Conservation (phyloP, 2,329 filamentous ascomycete genomes). For the Pestalotiopsis sp. region DNA sequence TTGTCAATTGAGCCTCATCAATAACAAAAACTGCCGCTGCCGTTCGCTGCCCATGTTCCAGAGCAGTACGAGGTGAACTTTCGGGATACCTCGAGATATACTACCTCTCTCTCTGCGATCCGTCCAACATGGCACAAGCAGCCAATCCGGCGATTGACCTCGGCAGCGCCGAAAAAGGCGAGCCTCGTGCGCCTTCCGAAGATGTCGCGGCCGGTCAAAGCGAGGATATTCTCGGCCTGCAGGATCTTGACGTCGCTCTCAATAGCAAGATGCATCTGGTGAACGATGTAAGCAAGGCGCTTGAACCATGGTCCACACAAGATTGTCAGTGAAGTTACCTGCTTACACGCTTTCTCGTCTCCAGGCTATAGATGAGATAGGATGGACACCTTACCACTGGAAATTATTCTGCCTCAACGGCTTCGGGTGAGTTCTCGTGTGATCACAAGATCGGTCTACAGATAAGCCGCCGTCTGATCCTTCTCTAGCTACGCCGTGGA, state of each 20-base stretch:
- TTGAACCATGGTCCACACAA: too few relatives aligned
- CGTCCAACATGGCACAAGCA: neutral
- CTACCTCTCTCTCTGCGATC: too few relatives aligned
- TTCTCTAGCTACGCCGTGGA: conserved; percentile 55
- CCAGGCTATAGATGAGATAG: conserved; percentile 37
- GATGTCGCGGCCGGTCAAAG: conserved; percentile 18
- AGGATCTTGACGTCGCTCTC: conserved; percentile 63
- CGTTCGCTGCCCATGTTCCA: neutral
- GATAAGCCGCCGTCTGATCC: too few relatives aligned
- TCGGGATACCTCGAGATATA: neutral
- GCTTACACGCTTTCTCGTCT: too few relatives aligned
- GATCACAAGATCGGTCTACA: too few relatives aligned
- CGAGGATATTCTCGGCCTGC: conserved; percentile 57
- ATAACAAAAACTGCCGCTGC: too few relatives aligned
- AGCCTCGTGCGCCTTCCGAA: neutral
- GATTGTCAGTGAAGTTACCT: neutral
- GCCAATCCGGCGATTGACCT: neutral
- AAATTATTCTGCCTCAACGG: conserved; percentile 64
- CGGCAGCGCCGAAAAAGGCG: neutral
- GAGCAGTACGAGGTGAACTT: neutral
- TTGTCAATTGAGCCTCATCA: too few relatives aligned
- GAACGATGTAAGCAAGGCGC: conserved; percentile 57
- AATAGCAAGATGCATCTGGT: conserved; percentile 71
- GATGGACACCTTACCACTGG: conserved; percentile 46
- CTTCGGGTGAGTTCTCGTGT: conserved; percentile 48